Evolutionary conservation across 2,329 filamentous ascomycete species (phyloP), one percentile per base, ranked within the genome.

Genomic region (Leptosphaerulina australis): DNA sequence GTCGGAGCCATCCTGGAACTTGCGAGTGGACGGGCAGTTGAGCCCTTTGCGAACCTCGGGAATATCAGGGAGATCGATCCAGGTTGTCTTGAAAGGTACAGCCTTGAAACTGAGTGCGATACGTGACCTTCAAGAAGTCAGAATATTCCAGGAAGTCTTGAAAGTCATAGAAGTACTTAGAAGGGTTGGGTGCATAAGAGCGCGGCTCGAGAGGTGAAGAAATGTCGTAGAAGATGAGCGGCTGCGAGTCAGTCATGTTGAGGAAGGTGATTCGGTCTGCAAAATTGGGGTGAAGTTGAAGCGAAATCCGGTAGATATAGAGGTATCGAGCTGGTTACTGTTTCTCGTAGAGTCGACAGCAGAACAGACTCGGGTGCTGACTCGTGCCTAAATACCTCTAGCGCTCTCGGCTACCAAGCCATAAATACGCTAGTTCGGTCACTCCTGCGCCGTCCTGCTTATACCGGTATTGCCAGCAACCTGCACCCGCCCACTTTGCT

Each of bases 51-150:
- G 83, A 5, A 53, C 50, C 2, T 45, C 28, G 7, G 35, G 5
- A 22, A 87, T 77, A 55, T 85, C 77, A 4, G 78, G 77, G 5
- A 86, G n/a, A n/a, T n/a, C n/a, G n/a, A n/a, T n/a, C n/a, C n/a
- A n/a, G n/a, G n/a, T n/a, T n/a, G n/a, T n/a, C n/a, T n/a, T n/a
- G n/a, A n/a, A n/a, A n/a, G n/a, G n/a, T n/a, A n/a, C n/a, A n/a
- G n/a, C n/a, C n/a, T n/a, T n/a, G n/a, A n/a, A n/a, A n/a, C n/a
- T n/a, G n/a, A n/a, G n/a, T n/a, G n/a, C n/a, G n/a, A n/a, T n/a
- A n/a, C n/a, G n/a, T n/a, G n/a, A n/a, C 59, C 43, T 11, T 68
- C 67, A 40, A 83, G 83, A 5, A 53, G 44, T 2, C 41, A 26
- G 7, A 30, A 4, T 22, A 87, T 77, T 54, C 85, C 77, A 4